Evolutionary conservation across 495 filamentous ascomycete species (phyloP).

Genomic region (Podospora conica): DNA sequence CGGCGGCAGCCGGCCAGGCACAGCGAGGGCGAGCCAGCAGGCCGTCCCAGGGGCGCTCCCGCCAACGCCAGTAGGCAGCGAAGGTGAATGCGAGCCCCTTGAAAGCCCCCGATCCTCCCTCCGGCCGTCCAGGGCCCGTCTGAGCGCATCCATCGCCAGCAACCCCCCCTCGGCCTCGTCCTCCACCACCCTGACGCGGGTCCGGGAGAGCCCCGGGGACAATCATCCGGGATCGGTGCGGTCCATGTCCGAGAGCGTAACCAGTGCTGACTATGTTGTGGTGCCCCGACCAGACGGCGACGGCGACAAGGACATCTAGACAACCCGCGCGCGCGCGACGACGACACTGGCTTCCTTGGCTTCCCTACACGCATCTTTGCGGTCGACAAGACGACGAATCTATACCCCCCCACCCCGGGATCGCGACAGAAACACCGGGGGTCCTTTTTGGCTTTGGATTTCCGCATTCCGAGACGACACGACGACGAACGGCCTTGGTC

Average conservation of each 20-base stretch:
- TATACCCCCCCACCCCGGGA: neutral
- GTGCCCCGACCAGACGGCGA: constrained; percentile 33
- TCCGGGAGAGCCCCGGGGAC: constrained; percentile 6
- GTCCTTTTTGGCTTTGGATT: constrained; percentile 5
- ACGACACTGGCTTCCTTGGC: neutral
- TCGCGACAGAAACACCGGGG: neutral
- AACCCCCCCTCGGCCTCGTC: constrained; percentile 1
- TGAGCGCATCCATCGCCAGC: neutral
- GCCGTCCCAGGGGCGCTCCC: constrained; percentile 46
- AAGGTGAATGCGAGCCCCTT: constrained; percentile 50
- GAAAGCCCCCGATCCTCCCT: constrained; percentile 16
- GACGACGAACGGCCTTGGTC: neutral
- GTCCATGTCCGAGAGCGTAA: constrained; percentile 25
- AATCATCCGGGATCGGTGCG: constrained; percentile 23
- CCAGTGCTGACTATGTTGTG: constrained; percentile 33
- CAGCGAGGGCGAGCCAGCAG: constrained; percentile 37
- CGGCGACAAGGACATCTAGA: constrained; percentile 29
- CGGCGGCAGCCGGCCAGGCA: constrained; percentile 35
- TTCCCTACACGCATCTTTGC: neutral
- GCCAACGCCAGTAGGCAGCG: constrained; percentile 50
- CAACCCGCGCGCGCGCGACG: neutral
- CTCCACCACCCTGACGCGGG: neutral
- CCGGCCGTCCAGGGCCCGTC: constrained; percentile 8
- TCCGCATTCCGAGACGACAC: neutral
- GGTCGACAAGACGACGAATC: neutral